Evolutionary conservation across 495 filamentous ascomycete genomes (phyloP).

Genomic region (Cladorrhinum samala): DNA sequence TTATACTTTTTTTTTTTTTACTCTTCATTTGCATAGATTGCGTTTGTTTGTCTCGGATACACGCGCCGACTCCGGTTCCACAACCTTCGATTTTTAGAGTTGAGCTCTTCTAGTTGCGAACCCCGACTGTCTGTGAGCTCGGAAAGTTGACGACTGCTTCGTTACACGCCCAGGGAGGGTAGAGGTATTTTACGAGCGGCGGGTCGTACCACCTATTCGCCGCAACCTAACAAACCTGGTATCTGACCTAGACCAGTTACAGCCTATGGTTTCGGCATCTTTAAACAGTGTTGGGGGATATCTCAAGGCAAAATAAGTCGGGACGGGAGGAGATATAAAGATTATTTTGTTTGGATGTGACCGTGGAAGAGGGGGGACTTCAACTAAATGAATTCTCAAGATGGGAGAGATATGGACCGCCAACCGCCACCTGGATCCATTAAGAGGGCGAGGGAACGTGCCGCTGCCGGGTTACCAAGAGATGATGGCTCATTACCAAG

Average conservation of each 20-base stretch:
- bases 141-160: constrained; percentile 15
- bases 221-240: constrained; percentile 17
- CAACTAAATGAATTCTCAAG: constrained; percentile 45
- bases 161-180: constrained; percentile 10
- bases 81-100: constrained; percentile 24
- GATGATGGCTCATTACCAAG: constrained; percentile 20
- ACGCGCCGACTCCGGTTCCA: constrained; percentile 30
- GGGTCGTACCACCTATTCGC: constrained; percentile 2
- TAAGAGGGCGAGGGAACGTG: constrained; percentile 42
- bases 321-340: constrained; percentile 6
- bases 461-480: constrained; percentile 24
- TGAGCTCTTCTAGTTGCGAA: constrained; percentile 23
- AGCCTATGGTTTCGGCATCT: constrained; percentile 27
- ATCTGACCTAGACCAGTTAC: constrained; percentile 2
- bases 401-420: constrained; percentile 44
- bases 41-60: constrained; percentile 32
- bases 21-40: constrained; percentile 20
- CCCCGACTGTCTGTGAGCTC: constrained; percentile 18
- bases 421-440: constrained; percentile 35
- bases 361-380: constrained; percentile 17
- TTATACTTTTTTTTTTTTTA: constrained; percentile 16
- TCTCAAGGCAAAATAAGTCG: constrained; percentile 12
- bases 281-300: constrained; percentile 21
- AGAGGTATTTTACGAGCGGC: constrained; percentile 9
- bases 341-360: constrained; percentile 14